Evolutionary conservation across 805 yeast genomes (phyloP).

Genomic region (Alloascoidea hylecoeti): DNA sequence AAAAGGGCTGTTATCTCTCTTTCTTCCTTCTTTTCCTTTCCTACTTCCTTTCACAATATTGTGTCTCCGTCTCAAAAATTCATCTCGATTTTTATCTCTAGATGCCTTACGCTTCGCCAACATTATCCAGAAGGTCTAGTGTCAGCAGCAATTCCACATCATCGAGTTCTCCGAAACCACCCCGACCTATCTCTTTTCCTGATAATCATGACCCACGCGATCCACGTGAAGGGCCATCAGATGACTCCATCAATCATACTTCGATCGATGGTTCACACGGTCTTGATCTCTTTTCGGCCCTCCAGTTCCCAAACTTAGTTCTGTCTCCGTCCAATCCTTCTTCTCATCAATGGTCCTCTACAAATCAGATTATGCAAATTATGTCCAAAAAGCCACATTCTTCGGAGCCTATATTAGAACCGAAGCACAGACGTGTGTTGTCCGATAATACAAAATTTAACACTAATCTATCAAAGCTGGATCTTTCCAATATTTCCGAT

Average conservation of each 20-base stretch:
- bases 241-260: background rate
- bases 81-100: too few species aligned
- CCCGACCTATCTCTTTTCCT: background rate
- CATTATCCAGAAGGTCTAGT: background rate
- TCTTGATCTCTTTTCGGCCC: background rate
- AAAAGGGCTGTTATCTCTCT: too few species aligned
- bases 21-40: conserved; percentile 1
- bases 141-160: background rate
- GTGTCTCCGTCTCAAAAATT: background rate
- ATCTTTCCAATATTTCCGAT: background rate
- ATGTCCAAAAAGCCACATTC: conserved; percentile 1
- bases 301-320: too few species aligned
- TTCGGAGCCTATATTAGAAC: background rate
- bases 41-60: background rate
- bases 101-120: background rate
- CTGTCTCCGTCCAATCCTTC: too few species aligned
- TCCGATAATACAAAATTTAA: background rate
- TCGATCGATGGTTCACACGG: background rate
- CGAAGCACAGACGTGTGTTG: background rate
- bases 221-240: background rate
- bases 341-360: background rate
- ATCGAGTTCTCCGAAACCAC: background rate
- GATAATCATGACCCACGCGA: background rate
- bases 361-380: background rate
- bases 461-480: background rate